A percentile compares a stretch with the other conserved stretches of the same genome.
Evolutionary conservation across 495 filamentous ascomycete species (phyloP).

Genomic region (Aspergillus bertholletiae): DNA sequence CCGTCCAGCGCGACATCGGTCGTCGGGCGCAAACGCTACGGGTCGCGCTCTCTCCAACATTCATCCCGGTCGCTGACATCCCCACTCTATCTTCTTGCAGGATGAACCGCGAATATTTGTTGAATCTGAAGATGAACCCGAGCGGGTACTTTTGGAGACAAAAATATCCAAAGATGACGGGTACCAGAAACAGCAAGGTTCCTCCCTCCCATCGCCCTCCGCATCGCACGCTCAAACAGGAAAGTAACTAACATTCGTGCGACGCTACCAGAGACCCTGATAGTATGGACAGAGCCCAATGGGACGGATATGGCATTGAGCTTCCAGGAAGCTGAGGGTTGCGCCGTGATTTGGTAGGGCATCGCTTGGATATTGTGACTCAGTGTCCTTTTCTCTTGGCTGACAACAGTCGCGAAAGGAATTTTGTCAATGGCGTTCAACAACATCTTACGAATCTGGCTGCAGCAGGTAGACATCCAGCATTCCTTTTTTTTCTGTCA

Average conservation of each 20-base stretch:
- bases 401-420: conserved; percentile 53
- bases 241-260: conserved; percentile 21
- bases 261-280: conserved; percentile 74
- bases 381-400: conserved; percentile 1
- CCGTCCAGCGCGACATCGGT: conserved; percentile 10
- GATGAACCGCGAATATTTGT: conserved; percentile 87
- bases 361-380: conserved; percentile 4
- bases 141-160: conserved; percentile 78
- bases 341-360: conserved; percentile 80
- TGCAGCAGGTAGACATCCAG: conserved; percentile 41
- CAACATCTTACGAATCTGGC: conserved; percentile 54
- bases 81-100: conserved; percentile 27
- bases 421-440: conserved; percentile 85
- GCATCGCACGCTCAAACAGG: neutral
- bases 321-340: conserved; percentile 97
- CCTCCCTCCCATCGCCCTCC: conserved; percentile 9
- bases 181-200: conserved; percentile 98
- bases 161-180: conserved; percentile 91
- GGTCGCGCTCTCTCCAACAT: conserved; percentile 1
- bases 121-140: conserved; percentile 86
- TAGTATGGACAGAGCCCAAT: conserved; percentile 91
- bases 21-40: conserved; percentile 19
- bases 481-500: neutral
- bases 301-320: conserved; percentile 95
- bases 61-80: conserved; percentile 8